These are phyloP conservation scores for Fagopyrum esculentum DNA, from an alignment of 148 eudicot genomes.

Conservation along the genomic window DNA sequence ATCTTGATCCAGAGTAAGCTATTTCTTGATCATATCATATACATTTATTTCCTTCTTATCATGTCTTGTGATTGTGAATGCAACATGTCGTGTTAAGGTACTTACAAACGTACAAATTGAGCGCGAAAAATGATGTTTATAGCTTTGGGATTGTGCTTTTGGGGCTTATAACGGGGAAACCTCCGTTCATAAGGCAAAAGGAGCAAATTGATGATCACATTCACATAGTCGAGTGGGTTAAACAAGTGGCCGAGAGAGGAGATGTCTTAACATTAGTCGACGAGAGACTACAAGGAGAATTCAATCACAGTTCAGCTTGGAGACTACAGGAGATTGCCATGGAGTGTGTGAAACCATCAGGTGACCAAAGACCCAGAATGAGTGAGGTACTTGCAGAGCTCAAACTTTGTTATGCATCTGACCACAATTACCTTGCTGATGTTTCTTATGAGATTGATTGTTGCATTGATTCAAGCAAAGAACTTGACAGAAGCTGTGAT, in stretches of 20 bases:
- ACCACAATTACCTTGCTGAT: not conserved
- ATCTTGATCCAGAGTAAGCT: slow-evolving; percentile 44
- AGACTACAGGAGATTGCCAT: not conserved
- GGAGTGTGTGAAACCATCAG: slow-evolving; percentile 8
- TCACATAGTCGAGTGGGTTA: not conserved
- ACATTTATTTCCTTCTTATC: no score
- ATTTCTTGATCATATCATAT: not conserved
- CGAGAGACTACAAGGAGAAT: not conserved
- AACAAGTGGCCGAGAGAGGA: not conserved
- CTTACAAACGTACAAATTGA: slow-evolving; percentile 11
- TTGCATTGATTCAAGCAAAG: not conserved
- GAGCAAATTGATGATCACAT: not conserved
- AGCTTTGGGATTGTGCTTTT: slow-evolving; percentile 32
- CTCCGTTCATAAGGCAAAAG: not conserved
- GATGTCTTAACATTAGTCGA: not conserved
- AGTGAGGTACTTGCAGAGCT: not conserved
- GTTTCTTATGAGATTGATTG: not conserved
- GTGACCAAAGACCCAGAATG: not conserved
- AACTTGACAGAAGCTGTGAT: not conserved
- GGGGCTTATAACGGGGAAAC: slow-evolving; percentile 32
- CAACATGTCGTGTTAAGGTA: slow-evolving; percentile 10
- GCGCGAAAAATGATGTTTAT: slow-evolving; percentile 29
- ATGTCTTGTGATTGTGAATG: not conserved
- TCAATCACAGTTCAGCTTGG: not conserved
- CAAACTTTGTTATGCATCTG: not conserved